Evolutionary conservation across 2,329 filamentous ascomycete species (phyloP), one percentile per base, ranked within the genome.

Genomic region (Penicillium sp.): DNA sequence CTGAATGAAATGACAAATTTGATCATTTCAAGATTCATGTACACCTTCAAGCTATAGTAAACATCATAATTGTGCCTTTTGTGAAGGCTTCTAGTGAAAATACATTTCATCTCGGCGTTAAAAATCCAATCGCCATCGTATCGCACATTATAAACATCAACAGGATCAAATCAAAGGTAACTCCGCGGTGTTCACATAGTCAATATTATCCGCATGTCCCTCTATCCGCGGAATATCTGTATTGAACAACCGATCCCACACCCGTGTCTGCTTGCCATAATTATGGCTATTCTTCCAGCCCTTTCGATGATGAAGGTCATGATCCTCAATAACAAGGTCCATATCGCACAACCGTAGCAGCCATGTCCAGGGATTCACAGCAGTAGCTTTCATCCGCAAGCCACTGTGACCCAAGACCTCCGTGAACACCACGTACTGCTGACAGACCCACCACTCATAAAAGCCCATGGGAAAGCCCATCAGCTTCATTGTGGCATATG

Each of bases 401-500:
- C 58, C 58, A 35, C 58, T 60, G 8, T 60, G 58, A 8, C 58
- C 58, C 45, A 60, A 37, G 26, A 60, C 26, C 49, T 60, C 58
- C 7, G 58, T 57, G 49, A 79, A 79, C 16, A 79, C 55, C 35
- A 60, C 52, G 26, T 60, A 60, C 48, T 57, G 52, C 42, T 60
- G 55, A 26, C 58, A 60, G 14, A 79, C 55, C 76, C 76, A 79
- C 75, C 73, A 77, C 26, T 78, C 76, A 52, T 79, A 78, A 61
- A 79, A 79, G 5, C 74, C 75, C 71, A 79, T 74, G 0, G 75
- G 76, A 1, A 78, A 52, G 0, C 76, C 74, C 21, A 74, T 68
- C 19, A 64, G 39, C 55, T 69, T 74, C 39, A 78, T 52, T 0
- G 70, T 72, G 22, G 61, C 62, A 57, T 71, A 78, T 2, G 76